Evolutionary conservation across 2,329 filamentous ascomycete genomes (phyloP), one percentile per base, ranked within the genome.

Genomic region (Fusarium sp.): DNA sequence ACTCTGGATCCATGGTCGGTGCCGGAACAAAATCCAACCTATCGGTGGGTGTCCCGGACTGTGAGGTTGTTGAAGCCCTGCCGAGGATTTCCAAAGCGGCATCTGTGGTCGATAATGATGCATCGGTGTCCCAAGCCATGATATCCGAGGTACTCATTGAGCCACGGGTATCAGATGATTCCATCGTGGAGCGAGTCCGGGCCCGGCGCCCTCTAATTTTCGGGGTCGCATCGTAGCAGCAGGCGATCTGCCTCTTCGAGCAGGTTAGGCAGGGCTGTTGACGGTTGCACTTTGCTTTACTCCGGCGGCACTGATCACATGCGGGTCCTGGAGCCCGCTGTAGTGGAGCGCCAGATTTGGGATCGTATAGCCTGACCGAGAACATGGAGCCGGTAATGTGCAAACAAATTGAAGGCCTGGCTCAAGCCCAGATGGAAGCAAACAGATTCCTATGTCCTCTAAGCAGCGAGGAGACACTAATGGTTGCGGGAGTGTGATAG

Each of bases 241-340:
- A 62, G 11, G 28, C 13, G 44, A 34, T 44, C 16, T 45, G 37
- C 13, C 26, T 50, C 31, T 20, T 62, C 11, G 15, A 37, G 41
- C 58, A 62, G 16, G 16, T 28, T 28, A 51, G 30, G 23, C 58
- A 62, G 13, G 58, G 58, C 28, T 50, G 34, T 44, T 62, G n/a
- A 11, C 58, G 58, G 28, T 62, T 57, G 23, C 58, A 62, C 10
- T 47, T 62, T 33, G 58, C 58, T 44, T 62, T 62, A 16, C 41
- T 57, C 34, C 52, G 58, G 10, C 58, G 58, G 16, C 58, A 62
- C 18, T 62, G 58, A 34, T 62, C 58, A 44, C 58, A 62, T 37
- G 52, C 58, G 10, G 38, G 28, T 45, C 58, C 52, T 23, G 58
- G 58, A 36, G 58, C 52, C 26, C 36, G 34, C 20, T 57, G 52